Percentiles rank a stretch among this genome's conserved stretches.
phyloP scores from a whole-genome alignment of 164 flowering plant genomes.

The Protea cynaroides region DNA sequence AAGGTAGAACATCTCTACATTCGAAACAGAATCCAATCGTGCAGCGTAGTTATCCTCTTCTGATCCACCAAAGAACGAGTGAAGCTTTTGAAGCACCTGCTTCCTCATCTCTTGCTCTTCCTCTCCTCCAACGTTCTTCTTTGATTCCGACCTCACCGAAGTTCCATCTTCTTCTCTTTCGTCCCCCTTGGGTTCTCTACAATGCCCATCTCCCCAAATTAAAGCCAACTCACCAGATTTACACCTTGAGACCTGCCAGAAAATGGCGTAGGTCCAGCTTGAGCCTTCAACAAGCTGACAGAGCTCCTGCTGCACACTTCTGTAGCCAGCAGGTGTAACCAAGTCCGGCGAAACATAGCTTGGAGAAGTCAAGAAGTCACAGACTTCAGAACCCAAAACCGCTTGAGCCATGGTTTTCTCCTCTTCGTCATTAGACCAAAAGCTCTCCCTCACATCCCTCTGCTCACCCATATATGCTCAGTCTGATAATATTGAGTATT shows the following conservation, averaged over 20 bases:
- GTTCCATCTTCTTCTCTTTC: constrained; percentile 10
- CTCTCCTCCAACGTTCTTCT: constrained; percentile 12
- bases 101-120: constrained; percentile 32
- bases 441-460: constrained; percentile 40
- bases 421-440: constrained; percentile 49
- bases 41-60: constrained; percentile 33
- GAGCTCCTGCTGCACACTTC: constrained; percentile 42
- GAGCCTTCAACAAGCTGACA: constrained; percentile 47
- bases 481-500: no score
- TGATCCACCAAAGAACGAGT: constrained; percentile 41
- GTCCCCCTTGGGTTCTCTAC: constrained; percentile 26
- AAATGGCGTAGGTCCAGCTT: constrained; percentile 70
- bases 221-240: constrained; percentile 52
- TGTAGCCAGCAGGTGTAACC: constrained; percentile 20
- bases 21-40: constrained; percentile 37
- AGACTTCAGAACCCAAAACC: constrained; percentile 52
- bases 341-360: constrained; percentile 29
- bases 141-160: not conserved
- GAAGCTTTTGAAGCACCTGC: constrained; percentile 58
- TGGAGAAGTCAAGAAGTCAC: constrained; percentile 37
- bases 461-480: not conserved
- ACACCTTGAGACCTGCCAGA: constrained; percentile 55
- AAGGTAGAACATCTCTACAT: constrained; percentile 64
- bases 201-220: constrained; percentile 73
- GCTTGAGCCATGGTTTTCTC: constrained; percentile 51